phyloP scores from a whole-genome alignment of 768 basidiomycete genomes.

The Suillus plorans region DNA sequence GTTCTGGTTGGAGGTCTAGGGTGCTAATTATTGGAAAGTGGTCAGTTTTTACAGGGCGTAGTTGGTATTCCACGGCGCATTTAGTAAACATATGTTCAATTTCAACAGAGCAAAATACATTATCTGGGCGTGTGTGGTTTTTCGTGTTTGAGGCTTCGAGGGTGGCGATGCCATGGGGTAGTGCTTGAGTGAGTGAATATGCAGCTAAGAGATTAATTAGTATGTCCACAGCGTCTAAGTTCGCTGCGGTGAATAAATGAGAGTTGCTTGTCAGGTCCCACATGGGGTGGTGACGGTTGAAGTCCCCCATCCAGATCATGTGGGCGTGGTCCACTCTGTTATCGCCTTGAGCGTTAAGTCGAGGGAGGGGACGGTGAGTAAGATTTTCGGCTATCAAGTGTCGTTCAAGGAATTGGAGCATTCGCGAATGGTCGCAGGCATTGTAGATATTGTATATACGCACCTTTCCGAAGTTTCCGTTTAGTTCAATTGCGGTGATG shows the following conservation, averaged over 20 bases:
- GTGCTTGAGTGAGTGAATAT: not conserved
- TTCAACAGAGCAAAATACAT: not conserved
- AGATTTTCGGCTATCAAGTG: not conserved
- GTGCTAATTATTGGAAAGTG: not conserved
- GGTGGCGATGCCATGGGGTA: not conserved
- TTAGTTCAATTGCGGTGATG: too few species aligned
- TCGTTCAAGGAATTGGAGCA: not conserved
- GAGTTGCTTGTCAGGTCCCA: not conserved
- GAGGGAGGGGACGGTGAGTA: too few species aligned
- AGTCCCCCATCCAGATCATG: not conserved
- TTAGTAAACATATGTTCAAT: not conserved
- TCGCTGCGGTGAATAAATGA: not conserved
- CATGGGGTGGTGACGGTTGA: not conserved
- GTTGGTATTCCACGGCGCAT: not conserved
- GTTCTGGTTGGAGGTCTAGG: not conserved
- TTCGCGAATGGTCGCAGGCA: not conserved
- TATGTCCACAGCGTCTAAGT: not conserved
- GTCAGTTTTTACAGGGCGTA: not conserved
- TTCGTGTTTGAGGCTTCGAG: not conserved
- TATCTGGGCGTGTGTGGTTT: not conserved
- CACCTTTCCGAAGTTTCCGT: too few species aligned
- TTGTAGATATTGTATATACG: not conserved
- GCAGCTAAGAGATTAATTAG: not conserved
- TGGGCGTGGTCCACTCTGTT: not conserved
- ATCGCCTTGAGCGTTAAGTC: not conserved